Evolutionary conservation across 345 rosid genomes (phyloP).

Genomic region (Microcos paniculata): DNA sequence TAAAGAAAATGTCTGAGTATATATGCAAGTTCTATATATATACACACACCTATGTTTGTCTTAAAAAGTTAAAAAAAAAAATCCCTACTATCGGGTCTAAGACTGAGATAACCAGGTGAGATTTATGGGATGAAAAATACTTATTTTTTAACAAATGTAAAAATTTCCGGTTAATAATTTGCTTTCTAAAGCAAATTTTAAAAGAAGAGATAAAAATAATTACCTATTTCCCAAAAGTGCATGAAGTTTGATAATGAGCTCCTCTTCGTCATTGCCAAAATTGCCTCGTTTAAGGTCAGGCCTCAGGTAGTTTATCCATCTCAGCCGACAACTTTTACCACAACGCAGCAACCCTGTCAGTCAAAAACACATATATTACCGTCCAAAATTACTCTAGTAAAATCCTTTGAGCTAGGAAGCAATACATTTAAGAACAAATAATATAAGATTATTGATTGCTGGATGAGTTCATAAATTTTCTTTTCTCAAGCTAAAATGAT

Average conservation of each 20-base stretch:
- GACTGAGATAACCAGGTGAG: no score
- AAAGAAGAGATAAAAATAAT: background rate
- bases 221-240: conserved; percentile 18
- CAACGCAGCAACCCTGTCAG: conserved; percentile 13
- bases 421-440: background rate
- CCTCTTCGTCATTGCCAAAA: conserved; percentile 20
- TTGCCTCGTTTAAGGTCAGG: conserved; percentile 12
- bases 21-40: no score
- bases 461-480: no score
- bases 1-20: background rate
- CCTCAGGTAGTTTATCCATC: conserved; percentile 16
- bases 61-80: no score
- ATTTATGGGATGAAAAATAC: no score
- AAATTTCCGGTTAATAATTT: background rate
- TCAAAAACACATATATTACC: background rate
- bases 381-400: background rate
- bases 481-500: no score
- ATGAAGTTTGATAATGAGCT: conserved; percentile 18
- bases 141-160: background rate
- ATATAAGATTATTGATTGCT: no score
- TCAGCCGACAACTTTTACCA: conserved; percentile 16
- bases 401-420: background rate
- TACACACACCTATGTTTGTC: no score
- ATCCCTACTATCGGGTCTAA: no score
- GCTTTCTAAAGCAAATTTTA: background rate